A percentile compares a stretch with the other conserved stretches of the same genome.
Conservation (phyloP, 805 yeast genomes). For the Wickerhamomyces queroliae region DNA sequence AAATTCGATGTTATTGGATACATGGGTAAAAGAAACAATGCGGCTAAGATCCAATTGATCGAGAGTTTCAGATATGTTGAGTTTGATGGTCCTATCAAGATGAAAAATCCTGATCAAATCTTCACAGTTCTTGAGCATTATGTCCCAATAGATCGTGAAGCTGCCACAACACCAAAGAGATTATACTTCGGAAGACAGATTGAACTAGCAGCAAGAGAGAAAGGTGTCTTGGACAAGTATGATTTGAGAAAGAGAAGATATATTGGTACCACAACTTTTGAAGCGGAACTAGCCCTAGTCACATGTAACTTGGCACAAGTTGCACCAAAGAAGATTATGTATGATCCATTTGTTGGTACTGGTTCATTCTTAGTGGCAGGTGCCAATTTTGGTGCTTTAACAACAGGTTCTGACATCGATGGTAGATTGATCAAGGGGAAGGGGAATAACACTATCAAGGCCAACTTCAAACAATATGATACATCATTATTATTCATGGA, state of each 20-base stretch:
- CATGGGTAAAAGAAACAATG: constrained; percentile 55
- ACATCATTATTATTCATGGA: constrained; percentile 58
- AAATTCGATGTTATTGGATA: constrained; percentile 79
- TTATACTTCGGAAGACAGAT: constrained; percentile 77
- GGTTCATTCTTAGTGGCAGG: constrained; percentile 92
- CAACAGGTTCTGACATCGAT: constrained; percentile 89
- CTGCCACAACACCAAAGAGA: constrained; percentile 43
- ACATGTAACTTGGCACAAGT: constrained; percentile 86
- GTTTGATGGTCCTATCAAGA: constrained; percentile 69
- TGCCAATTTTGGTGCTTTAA: constrained; percentile 73
- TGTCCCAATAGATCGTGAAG: constrained; percentile 33
- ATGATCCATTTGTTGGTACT: constrained; percentile 96
- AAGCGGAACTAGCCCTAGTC: constrained; percentile 84
- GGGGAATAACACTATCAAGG: constrained; percentile 43
- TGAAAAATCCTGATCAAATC: constrained; percentile 69
- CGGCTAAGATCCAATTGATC: constrained; percentile 53
- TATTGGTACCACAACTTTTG: constrained; percentile 96
- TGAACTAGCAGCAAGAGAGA: constrained; percentile 52
- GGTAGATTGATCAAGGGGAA: constrained; percentile 74
- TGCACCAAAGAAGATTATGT: constrained; percentile 55
- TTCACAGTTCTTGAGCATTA: constrained; percentile 78
- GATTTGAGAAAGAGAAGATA: constrained; percentile 79
- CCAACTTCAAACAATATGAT: constrained; percentile 74
- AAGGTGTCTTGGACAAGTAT: constrained; percentile 65
- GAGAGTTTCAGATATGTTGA: constrained; percentile 67